Evolutionary conservation across 2,329 filamentous ascomycete species (phyloP).

Genomic region (Endocalyx cinctus): DNA sequence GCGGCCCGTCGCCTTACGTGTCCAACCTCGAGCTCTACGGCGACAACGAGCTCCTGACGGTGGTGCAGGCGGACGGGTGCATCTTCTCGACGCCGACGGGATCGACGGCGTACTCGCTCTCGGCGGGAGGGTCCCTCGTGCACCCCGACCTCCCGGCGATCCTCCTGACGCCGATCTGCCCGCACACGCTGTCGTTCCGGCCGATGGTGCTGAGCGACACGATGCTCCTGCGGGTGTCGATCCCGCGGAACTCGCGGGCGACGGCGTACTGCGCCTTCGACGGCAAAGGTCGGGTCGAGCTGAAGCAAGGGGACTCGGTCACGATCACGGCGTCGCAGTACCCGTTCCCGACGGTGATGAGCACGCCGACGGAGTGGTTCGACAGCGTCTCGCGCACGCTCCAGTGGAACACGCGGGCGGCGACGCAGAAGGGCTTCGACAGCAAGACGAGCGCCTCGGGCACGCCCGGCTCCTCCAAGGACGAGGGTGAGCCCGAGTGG

Average conservation of each 20-base stretch:
- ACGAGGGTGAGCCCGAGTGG: constrained; percentile 64
- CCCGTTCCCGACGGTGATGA: constrained; percentile 93
- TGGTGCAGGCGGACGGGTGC: constrained; percentile 94
- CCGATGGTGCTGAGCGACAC: constrained; percentile 97
- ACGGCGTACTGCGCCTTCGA: constrained; percentile 97
- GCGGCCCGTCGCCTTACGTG: constrained; percentile 92
- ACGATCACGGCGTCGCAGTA: constrained; percentile 95
- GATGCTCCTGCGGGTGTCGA: constrained; percentile 82
- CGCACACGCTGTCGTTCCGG: constrained; percentile 92
- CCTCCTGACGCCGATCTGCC: constrained; percentile 93
- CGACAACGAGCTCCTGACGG: constrained; percentile 89
- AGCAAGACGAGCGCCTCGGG: constrained; percentile 28
- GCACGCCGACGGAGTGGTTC: constrained; percentile 90
- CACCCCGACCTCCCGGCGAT: constrained; percentile 97
- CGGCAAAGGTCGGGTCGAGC: constrained; percentile 90
- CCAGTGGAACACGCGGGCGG: constrained; percentile 90
- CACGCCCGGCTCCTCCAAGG: constrained; percentile 47
- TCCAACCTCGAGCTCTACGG: constrained; percentile 95
- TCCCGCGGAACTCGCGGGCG: constrained; percentile 79
- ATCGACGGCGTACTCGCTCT: constrained; percentile 92
- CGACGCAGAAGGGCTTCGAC: constrained; percentile 87
- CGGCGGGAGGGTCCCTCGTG: constrained; percentile 89
- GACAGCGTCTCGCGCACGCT: constrained; percentile 89
- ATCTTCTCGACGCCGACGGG: constrained; percentile 95
- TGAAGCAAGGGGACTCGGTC: constrained; percentile 89